Evolutionary conservation across 176 grass and related monocot genomes (phyloP).

Genomic region (Alloteropsis semialata): DNA sequence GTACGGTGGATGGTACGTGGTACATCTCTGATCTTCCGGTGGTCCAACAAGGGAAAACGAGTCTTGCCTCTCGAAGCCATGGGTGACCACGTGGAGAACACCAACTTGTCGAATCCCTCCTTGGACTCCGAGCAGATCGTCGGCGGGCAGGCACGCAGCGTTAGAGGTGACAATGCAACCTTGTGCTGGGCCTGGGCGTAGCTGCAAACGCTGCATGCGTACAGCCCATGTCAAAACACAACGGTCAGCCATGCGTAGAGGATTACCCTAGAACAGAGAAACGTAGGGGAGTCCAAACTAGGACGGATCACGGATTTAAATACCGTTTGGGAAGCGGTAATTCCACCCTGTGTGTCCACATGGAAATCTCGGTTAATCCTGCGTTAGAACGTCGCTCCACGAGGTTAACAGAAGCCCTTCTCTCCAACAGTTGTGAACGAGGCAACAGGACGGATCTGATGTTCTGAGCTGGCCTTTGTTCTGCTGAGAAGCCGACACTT

Average conservation of each 20-base stretch:
- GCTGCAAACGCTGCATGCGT: not conserved
- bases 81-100: not conserved
- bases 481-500: slow-evolving; percentile 28
- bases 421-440: too few species aligned
- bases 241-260: not conserved
- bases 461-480: not conserved
- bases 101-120: not conserved
- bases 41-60: not conserved
- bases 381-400: too few species aligned
- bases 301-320: too few species aligned
- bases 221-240: not conserved
- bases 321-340: too few species aligned
- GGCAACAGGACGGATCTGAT: too few species aligned
- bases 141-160: not conserved
- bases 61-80: not conserved
- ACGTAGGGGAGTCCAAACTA: too few species aligned
- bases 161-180: not conserved
- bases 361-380: too few species aligned
- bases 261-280: too few species aligned
- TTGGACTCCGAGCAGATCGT: not conserved
- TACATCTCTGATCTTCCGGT: not conserved
- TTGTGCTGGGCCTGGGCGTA: not conserved
- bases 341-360: too few species aligned
- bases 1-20: too few species aligned
- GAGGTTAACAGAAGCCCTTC: too few species aligned